Evolutionary conservation across 2,329 filamentous ascomycete species (phyloP), one percentile per base, ranked within the genome.

Genomic region (Colletotrichum sp.): DNA sequence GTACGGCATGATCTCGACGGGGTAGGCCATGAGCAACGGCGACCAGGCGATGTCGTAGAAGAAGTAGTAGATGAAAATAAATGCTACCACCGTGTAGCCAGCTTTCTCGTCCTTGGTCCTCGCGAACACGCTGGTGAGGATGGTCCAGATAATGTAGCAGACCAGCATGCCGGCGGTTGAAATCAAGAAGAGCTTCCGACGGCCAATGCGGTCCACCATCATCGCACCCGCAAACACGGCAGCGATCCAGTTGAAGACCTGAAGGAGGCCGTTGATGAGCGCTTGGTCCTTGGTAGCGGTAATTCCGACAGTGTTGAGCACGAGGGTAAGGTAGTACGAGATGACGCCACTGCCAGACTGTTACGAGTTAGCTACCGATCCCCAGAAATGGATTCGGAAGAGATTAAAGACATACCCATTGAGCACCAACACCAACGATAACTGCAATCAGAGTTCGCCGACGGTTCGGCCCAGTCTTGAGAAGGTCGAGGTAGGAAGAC

Each of bases 101-200:
- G 75, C 79, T 39, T 61, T 67, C 71, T 74, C 64, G 15, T 69
- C 64, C 5, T 39, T 32, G 0, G 74, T 73, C 5, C 49, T 55
- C 19, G 39, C 36, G 22, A 69, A 74, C 32, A 72, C 69, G 25
- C 72, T 72, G 3, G 72, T 67, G 8, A 75, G 72, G 25, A 80
- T 77, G 13, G 81, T 80, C 61, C 80, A 81, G 72, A 82, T 79
- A 15, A 82, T 75, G 27, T 83, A 79, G 11, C 79, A 77, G 25
- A 77, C 79, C 22, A 66, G 79, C 36, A 82, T 77, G 16, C 78
- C 79, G 11, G 76, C 79, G 13, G 84, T 84, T 6, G 82, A 84
- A 57, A 84, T 83, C 61, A 90, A 85, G 16, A 90, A 83, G 5
- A 88, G 84, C 79, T 88, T 89, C 69, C 88, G 62, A 22, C 78